A percentile compares a stretch with the other conserved stretches of the same genome.
These are phyloP conservation scores for Phytopythium chamaehyphon DNA, from an alignment of 352 stramenopile genomes.

Conservation along the genomic window DNA sequence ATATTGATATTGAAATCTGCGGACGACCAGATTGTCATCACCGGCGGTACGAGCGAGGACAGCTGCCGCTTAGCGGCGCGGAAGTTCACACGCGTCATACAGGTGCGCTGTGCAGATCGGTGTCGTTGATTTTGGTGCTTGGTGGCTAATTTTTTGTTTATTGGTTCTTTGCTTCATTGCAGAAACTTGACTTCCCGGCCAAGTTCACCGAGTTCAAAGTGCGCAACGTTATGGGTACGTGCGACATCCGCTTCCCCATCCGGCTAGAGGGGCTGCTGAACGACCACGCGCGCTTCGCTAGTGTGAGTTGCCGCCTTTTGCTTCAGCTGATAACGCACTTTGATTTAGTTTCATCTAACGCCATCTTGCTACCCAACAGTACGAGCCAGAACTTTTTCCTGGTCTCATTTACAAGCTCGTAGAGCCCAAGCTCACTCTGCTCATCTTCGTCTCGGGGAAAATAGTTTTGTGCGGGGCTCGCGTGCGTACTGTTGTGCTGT, in stretches of 20 bases:
- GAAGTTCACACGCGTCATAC: constrained; percentile 86
- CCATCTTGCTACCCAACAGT: constrained; percentile 78
- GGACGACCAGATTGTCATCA: constrained; percentile 75
- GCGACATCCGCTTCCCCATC: constrained; percentile 98
- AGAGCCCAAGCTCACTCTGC: constrained; percentile 95
- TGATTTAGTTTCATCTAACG: neutral
- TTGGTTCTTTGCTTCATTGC: constrained; percentile 1
- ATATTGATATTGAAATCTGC: neutral
- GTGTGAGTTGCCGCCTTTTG: constrained; percentile 64
- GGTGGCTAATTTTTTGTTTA: neutral
- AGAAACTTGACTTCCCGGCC: constrained; percentile 88
- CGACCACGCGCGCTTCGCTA: constrained; percentile 94
- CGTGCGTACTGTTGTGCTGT: constrained; percentile 68
- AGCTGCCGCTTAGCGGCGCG: constrained; percentile 76
- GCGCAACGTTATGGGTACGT: constrained; percentile 98
- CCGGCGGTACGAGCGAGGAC: constrained; percentile 77
- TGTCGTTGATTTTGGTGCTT: neutral
- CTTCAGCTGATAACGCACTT: no score
- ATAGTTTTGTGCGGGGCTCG: constrained; percentile 97
- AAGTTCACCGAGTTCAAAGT: constrained; percentile 90
- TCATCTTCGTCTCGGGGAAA: constrained; percentile 99
- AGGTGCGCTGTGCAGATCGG: constrained; percentile 24
- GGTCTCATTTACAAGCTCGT: constrained; percentile 98
- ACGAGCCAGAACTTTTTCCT: constrained; percentile 99
- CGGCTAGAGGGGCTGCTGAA: constrained; percentile 97